A percentile compares a stretch with the other conserved stretches of the same genome.
Conservation (phyloP, 2,329 filamentous ascomycete species). For the Botrytis aclada region DNA sequence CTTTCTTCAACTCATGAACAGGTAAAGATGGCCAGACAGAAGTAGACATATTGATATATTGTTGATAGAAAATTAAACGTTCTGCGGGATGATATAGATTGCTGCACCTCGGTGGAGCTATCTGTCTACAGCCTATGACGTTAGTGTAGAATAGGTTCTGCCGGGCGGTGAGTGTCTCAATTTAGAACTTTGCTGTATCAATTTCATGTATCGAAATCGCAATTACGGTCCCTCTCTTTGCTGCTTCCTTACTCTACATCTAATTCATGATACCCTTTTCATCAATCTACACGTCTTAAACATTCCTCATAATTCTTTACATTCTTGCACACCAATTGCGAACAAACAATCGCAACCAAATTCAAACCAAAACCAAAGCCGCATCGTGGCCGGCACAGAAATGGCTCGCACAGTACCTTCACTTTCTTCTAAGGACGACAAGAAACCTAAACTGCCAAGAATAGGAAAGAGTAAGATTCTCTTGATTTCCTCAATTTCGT, state of each 20-base stretch:
- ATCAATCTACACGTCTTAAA: not conserved
- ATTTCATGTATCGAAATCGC: not conserved
- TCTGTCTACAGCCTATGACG: slow-evolving; percentile 2
- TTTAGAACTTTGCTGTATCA: not conserved
- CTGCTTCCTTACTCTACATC: not conserved
- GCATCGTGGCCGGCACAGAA: not conserved
- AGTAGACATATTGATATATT: slow-evolving; percentile 25
- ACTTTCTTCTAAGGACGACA: slow-evolving; percentile 17
- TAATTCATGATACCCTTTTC: not conserved
- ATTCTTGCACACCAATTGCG: not conserved
- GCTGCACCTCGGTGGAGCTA: not conserved
- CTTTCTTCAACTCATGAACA: slow-evolving; percentile 29
- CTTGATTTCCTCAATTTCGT: slow-evolving; percentile 22
- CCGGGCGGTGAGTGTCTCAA: slow-evolving; percentile 13
- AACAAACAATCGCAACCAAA: not conserved
- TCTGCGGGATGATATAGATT: not conserved
- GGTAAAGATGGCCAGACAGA: slow-evolving; percentile 35
- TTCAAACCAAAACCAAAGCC: not conserved
- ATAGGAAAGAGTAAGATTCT: slow-evolving; percentile 26
- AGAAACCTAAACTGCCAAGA: not conserved
- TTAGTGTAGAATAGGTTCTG: slow-evolving; percentile 6
- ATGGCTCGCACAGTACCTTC: not conserved
- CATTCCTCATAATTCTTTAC: too few species aligned
- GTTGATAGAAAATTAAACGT: not conserved
- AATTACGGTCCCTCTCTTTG: not conserved